Base-by-base conservation (phyloP, 805 yeast genomes). In the Saitoella complicata region DNA sequence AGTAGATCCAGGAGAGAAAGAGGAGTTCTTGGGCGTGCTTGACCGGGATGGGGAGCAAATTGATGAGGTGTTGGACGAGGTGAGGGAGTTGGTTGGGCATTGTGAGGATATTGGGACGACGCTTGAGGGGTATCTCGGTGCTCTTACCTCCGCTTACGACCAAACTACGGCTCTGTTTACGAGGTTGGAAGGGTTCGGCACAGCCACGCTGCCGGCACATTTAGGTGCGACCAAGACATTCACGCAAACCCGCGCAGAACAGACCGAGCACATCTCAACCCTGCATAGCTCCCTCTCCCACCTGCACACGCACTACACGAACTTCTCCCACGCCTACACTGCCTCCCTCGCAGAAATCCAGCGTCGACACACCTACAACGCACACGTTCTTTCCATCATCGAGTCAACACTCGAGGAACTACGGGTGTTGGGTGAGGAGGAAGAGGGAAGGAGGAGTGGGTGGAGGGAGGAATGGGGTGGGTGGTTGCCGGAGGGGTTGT, bases 221-320 rank as follows among this genome's bases (percentile, higher is more conserved):
- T 32, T 29, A 13, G 5, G 31, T 32, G 32, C 38, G 32, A 6
- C 32, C 37, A 4, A 35, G 30, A 12, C 43, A 34, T 11, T 12
- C 32, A 9, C 37, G n/a, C 30, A 38, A 41, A 30, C 38, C 43
- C 10, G 42, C 42, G 6, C 42, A 21, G 21, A 21, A 39, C 13
- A 36, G 31, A 11, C 35, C 32, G 7, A 39, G 31, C 21, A 39
- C 29, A n/a, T 34, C 42, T 10, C 42, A 39, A 30, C 31, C 42
- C 33, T 34, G 42, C 8, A n/a, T 39, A 29, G 35, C 12, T 32
- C 32, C 8, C 38, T 41, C 7, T 13, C 34, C 8, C 38, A 32
- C 7, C 38, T 41, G 7, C 30, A 13, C 13, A 33, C 21, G 6
- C 43, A 41, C 31, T 41, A 41, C 37, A 33, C 32, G 10, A 37